Evolutionary conservation across 176 grass and related monocot species (phyloP), one percentile per base, ranked within the genome.

Genomic region (Oryza officinalis): DNA sequence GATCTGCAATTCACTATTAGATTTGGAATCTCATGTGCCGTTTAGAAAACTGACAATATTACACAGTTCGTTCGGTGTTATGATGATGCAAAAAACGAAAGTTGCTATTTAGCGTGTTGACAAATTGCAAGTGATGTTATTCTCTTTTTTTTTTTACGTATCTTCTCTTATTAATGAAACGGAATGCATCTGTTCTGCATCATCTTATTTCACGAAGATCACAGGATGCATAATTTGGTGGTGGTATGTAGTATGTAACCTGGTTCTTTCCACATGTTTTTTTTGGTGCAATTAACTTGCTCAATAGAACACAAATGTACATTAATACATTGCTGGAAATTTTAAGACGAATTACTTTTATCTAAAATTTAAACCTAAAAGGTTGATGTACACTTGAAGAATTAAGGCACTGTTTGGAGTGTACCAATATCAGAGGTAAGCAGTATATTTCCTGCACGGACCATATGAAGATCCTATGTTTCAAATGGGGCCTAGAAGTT

Each of bases 1-100:
- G 77, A 63, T 81, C 41, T 81, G 18, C 26, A 52, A 28, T 89
- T 72, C 4, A 20, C 8, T 35, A 6, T 43, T 81, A 22, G 46
- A 72, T 82, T 88, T 78, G 27, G 23, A 81, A 57, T 66, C 3
- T 71, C 4, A 17, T 44, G 22, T 47, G 26, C 13, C 17, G 6
- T 8, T 25, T 26, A 8, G 3, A n/a, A 60, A 26, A 46, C 13
- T 69, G 18, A 66, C 25, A 63, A 28, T 5, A 15, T 76, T 81
- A 25, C 30, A 12, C n/a, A 54, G 17, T 85, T 26, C 11, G 28
- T 52, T 11, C 1, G 3, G 23, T 18, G 49, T 81, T 49, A 75
- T 4, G 17, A 0, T 5, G 46, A 5, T 44, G 33, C 8, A 18
- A 41, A 72, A 70, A 13, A 32, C 15, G 10, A 59, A 74, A 74